Conservation (phyloP, 257 asterid species). For the Solanum virginianum region DNA sequence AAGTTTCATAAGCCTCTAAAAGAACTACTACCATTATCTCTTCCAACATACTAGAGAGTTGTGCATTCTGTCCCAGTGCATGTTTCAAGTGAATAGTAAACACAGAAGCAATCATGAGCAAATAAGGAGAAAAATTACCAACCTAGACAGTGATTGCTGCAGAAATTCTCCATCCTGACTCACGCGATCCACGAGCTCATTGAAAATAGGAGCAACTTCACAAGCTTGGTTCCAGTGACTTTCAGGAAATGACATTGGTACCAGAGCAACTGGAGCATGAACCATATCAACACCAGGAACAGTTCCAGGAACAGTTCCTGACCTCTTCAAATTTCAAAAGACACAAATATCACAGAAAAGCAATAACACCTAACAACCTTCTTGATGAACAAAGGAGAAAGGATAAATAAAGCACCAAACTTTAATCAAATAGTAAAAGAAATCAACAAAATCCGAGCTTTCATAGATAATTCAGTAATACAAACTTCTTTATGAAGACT, state of each 20-base stretch:
- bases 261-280: conserved; percentile 79
- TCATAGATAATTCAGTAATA: background rate
- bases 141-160: conserved; percentile 91
- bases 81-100: background rate
- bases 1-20: background rate
- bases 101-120: background rate
- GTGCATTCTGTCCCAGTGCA: background rate
- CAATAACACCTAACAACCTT: background rate
- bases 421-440: background rate
- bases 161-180: conserved; percentile 76
- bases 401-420: background rate
- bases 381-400: background rate
- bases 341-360: background rate
- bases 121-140: background rate
- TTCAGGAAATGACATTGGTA: conserved; percentile 77
- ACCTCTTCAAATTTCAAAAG: conserved; percentile 37
- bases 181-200: conserved; percentile 84
- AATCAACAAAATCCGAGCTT: background rate
- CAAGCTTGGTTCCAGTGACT: conserved; percentile 71
- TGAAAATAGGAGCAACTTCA: conserved; percentile 92
- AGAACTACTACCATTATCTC: background rate
- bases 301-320: conserved; percentile 73
- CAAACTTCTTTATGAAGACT: background rate
- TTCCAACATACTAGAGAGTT: background rate
- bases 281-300: conserved; percentile 78